These are phyloP conservation scores for Nicotiana obtusifolia DNA, from an alignment of 257 asterid species.

Conservation along the genomic window DNA sequence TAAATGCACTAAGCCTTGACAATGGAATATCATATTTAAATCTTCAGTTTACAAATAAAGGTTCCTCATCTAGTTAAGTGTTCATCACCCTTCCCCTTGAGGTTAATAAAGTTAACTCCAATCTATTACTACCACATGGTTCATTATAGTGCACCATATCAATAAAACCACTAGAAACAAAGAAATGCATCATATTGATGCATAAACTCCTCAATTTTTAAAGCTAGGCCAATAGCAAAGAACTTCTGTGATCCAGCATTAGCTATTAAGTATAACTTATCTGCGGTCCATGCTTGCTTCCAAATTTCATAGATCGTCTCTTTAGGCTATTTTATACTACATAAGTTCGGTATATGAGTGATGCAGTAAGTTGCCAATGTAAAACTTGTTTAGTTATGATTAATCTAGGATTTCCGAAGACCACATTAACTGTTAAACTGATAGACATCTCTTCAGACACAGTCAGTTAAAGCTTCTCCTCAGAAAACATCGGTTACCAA, in stretches of 20 bases:
- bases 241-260: neutral
- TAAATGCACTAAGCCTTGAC: neutral
- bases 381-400: neutral
- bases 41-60: constrained; percentile 1
- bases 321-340: neutral
- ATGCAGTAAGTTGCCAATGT: neutral
- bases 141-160: neutral
- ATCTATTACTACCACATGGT: neutral
- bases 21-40: neutral
- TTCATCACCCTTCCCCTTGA: neutral
- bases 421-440: neutral
- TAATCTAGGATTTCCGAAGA: neutral
- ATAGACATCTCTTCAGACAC: neutral
- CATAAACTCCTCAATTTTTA: neutral
- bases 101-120: neutral
- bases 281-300: neutral
- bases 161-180: neutral
- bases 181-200: neutral
- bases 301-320: neutral
- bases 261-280: neutral
- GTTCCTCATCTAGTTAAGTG: neutral
- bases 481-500: neutral
- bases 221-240: neutral
- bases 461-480: neutral
- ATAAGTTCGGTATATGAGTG: neutral